Base-by-base conservation (phyloP, 768 basidiomycete species). In the Psilocybe azurescens region DNA sequence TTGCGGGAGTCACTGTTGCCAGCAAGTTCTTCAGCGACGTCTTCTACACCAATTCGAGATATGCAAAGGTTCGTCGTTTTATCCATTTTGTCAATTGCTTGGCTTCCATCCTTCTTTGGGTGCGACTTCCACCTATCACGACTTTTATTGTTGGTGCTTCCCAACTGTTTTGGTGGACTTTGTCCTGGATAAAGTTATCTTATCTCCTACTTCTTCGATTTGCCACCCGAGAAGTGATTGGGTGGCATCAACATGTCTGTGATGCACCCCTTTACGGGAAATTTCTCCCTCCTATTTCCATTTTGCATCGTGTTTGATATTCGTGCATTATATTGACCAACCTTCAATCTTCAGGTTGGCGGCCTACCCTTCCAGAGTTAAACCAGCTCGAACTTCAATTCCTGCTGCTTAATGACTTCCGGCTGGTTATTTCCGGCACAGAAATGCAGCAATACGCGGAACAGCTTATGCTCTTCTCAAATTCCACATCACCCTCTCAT, bases 1-100 rank as follows among this genome's bases (percentile, higher is more conserved):
- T 99, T 64, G 95, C 97, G 0, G 97, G 97, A 9, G 93, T 99
- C 50, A 99, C 97, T 2, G 97, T 99, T n/a, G 97, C 97, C 24
- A 95, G 93, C 80, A 99, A 99, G 76, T 99, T 99, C 74, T 99
- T 99, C 73, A 93, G 90, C 58, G 97, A 99, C 74, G 95, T 99
- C 3, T 99, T 99, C 70, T 99, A 99, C 77, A 98, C 97, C 14
- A 99, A 99, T 70, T 97, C 97, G 8, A 85, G 97, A 32, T 99
- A 99, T 73, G 97, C 97, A 56, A 99, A 99, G 87, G 95, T 94
- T 59, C 29, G 72, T 72, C 46, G 20, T 57, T 7, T 41, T 51
- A 39, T 36, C 38, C 61, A 41, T 29, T 11, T 9, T 48, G 20
- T 41, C 44, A n/a, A 36, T 29, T 33, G 18, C 48, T 39, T 39